These are phyloP conservation scores for Eimeria tenella DNA, from an alignment of 169 alveolate genomes.

Conservation along the genomic window DNA sequence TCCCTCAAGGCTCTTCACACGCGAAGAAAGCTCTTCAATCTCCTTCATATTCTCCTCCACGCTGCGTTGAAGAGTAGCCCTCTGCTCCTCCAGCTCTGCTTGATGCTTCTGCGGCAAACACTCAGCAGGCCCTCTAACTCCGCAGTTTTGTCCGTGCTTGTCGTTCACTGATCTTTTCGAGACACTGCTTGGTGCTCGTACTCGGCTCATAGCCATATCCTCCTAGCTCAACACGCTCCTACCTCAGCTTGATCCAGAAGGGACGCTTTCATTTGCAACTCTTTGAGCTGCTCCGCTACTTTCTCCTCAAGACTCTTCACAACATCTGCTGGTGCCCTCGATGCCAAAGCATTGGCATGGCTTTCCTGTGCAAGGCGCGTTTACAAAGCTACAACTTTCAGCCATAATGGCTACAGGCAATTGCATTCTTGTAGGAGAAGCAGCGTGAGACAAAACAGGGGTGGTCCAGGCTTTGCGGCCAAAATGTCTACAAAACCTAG, in stretches of 20 bases:
- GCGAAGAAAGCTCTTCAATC: slow-evolving; percentile 56
- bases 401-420: no score
- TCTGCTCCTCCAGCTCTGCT: slow-evolving; percentile 27
- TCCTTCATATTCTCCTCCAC: slow-evolving; percentile 34
- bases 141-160: neutral
- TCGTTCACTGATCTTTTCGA: neutral
- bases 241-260: slow-evolving; percentile 32
- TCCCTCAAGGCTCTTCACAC: slow-evolving; percentile 47
- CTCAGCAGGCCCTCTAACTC: neutral
- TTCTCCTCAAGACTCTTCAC: slow-evolving; percentile 36
- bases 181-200: no score
- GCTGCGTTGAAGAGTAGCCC: slow-evolving; percentile 13
- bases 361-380: neutral
- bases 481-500: no score
- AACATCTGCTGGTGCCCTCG: slow-evolving; percentile 39
- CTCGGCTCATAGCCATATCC: no score
- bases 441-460: no score
- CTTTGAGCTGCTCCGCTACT: slow-evolving; percentile 5
- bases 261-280: slow-evolving; percentile 35
- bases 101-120: slow-evolving; percentile 20
- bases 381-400: no score
- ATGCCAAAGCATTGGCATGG: slow-evolving; percentile 39
- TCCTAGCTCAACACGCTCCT: neutral
- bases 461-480: no score
- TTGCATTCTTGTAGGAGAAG: no score